Evolutionary conservation across 176 grass and related monocot genomes (phyloP).

Genomic region (sorghum (Sorghum bicolor)): Sorghum_bicolor_NCBIv3 NC_012876.2:63657501-63658000

Average conservation of each 20-base stretch:
- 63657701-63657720: not conserved
- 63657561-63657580: slow-evolving; percentile 82
- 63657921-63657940: not conserved
- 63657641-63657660: slow-evolving; percentile 83
- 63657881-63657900: slow-evolving; percentile 59
- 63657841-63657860: slow-evolving; percentile 95
- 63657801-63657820: slow-evolving; percentile 77
- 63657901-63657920: slow-evolving; percentile 1
- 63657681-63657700: not conserved
- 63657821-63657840: slow-evolving; percentile 82
- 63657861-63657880: slow-evolving; percentile 94
- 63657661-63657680: slow-evolving; percentile 87
- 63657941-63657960: not conserved
- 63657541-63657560: slow-evolving; percentile 55
- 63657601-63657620: slow-evolving; percentile 95
- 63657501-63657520: not conserved
- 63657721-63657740: not conserved
- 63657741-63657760: slow-evolving; percentile 66
- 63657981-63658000: no score
- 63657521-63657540: slow-evolving; percentile 87
- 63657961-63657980: no score
- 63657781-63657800: slow-evolving; percentile 75
- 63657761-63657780: slow-evolving; percentile 89
- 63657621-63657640: slow-evolving; percentile 83
- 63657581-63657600: slow-evolving; percentile 94